phyloP scores from a whole-genome alignment of 225 moss, liverwort and hornwort genomes.

The Sphagnum contortum region DNA sequence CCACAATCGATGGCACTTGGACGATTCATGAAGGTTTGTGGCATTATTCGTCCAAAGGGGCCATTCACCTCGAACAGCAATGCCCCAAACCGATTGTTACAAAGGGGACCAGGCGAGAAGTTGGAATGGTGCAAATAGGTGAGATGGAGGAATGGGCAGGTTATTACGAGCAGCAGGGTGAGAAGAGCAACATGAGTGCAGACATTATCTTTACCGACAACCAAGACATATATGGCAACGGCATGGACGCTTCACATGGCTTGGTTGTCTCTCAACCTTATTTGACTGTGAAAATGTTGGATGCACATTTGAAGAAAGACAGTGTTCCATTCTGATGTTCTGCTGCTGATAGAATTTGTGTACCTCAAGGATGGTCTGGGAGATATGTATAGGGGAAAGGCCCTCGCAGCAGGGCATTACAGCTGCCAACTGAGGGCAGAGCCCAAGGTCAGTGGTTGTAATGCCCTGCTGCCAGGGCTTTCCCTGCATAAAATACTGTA shows the following conservation, averaged over 20 bases:
- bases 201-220: background rate
- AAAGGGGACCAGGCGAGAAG: background rate
- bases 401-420: too few species aligned
- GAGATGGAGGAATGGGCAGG: background rate
- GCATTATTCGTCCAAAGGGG: background rate
- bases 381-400: too few species aligned
- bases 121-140: background rate
- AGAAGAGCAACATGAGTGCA: background rate
- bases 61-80: background rate
- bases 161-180: background rate
- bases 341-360: too few species aligned
- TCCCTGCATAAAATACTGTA: too few species aligned
- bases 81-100: background rate
- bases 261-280: background rate
- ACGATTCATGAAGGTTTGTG: background rate
- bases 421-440: too few species aligned
- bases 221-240: background rate
- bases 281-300: too few species aligned
- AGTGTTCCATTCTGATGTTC: too few species aligned
- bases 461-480: too few species aligned
- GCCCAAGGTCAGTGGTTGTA: too few species aligned
- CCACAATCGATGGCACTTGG: background rate
- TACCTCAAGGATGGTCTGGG: too few species aligned
- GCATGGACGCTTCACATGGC: background rate
- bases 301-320: too few species aligned